Evolutionary conservation across 202 grass and related monocot genomes (phyloP).

Genomic region (Zizania palustris): DNA sequence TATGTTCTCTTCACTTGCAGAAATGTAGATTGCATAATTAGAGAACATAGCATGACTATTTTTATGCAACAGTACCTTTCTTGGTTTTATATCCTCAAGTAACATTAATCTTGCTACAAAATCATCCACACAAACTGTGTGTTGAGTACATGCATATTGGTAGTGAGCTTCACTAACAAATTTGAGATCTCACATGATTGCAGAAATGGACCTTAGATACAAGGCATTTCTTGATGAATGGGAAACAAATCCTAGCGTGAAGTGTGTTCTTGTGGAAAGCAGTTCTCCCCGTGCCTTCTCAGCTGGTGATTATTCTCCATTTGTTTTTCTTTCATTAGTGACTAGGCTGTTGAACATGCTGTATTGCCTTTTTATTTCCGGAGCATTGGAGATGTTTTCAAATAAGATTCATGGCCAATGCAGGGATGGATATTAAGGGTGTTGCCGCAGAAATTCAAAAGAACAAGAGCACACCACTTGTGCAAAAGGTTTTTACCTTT

Average conservation of each 20-base stretch:
- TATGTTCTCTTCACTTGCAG: background rate
- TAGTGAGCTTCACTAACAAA: slow-evolving; percentile 28
- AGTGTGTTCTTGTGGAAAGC: slow-evolving; percentile 90
- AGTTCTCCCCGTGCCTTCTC: slow-evolving; percentile 89
- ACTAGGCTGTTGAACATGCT: slow-evolving; percentile 15
- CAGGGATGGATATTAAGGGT: slow-evolving; percentile 99
- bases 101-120: background rate
- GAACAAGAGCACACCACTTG: slow-evolving; percentile 79
- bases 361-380: slow-evolving; percentile 42
- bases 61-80: background rate
- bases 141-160: background rate
- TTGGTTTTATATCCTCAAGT: slow-evolving; percentile 12
- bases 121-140: background rate
- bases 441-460: slow-evolving; percentile 86
- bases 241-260: slow-evolving; percentile 80
- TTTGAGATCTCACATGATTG: slow-evolving; percentile 34
- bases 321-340: background rate
- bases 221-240: slow-evolving; percentile 89
- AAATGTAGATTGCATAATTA: background rate
- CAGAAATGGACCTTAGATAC: slow-evolving; percentile 92
- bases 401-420: slow-evolving; percentile 70
- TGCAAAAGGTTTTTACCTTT: slow-evolving; percentile 77
- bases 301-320: slow-evolving; percentile 62
- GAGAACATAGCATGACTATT: background rate
- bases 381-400: slow-evolving; percentile 63